Evolutionary conservation across 768 basidiomycete genomes (phyloP), one percentile per base, ranked within the genome.

Genomic region (Trichaptum fuscoviolaceum): DNA sequence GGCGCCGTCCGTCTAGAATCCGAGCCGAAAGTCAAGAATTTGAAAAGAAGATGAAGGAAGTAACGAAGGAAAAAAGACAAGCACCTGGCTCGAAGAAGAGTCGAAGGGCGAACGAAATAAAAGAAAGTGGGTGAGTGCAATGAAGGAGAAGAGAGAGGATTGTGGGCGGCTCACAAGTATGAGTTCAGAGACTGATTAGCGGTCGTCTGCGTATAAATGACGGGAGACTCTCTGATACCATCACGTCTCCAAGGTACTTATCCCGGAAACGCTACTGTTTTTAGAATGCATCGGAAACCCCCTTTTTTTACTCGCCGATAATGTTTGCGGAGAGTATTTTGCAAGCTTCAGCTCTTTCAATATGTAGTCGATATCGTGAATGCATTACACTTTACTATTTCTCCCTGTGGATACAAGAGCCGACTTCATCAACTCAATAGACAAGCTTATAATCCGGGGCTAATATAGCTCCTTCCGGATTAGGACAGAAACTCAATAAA

Each of bases 1-100:
- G 42, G 42, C 42, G 42, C 30, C 30, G 30, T 12, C 42, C 42
- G 42, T 52, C 42, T 52, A 52, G 42, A 52, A 52, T 52, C 15
- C 42, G 42, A 52, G 42, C 42, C 42, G 20, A 52, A 52, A 12
- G 42, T 52, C 42, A 20, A 30, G 42, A 52, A 52, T 52, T 52
- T 52, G 42, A 15, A 52, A 61, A 61, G 59, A 25, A 25, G 1
- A 61, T 12, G 59, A 25, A 61, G 15, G 59, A 61, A 25, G 15
- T 25, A 61, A 61, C 8, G 30, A 61, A 61, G 59, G 24, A 34
- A 61, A 34, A 25, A 17, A 23, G 59, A 34, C 30, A 61, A 61
- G 59, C 59, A 34, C 59, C 59, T 61, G 59, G 59, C 59, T 61
- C 59, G 59, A 61, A 34, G 30, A 61, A 61, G 42, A 52, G 42